Conservation (phyloP, 2,329 filamentous ascomycete genomes). For the Aspergillus amoenus region DNA sequence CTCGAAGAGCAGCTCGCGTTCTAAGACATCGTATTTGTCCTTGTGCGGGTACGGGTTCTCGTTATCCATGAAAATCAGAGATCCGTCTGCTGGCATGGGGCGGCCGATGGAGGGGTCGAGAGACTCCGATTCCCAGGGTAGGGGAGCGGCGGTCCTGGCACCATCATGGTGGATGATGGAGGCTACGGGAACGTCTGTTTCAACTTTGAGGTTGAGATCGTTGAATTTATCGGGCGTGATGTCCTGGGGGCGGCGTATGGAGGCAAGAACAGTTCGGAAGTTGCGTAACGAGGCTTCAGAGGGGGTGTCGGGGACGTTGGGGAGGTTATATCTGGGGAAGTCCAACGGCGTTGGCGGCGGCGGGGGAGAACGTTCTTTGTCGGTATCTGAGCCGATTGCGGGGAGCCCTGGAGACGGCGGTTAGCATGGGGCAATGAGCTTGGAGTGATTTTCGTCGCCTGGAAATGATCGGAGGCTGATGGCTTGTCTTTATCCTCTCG, state of each 20-base stretch:
- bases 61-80: conserved; percentile 45
- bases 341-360: conserved; percentile 50
- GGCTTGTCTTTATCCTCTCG: background rate
- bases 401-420: conserved; percentile 27
- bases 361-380: conserved; percentile 50
- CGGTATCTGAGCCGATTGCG: conserved; percentile 32
- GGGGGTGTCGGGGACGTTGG: conserved; percentile 34
- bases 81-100: conserved; percentile 1
- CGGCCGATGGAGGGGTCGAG: conserved; percentile 12
- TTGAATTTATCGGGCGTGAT: conserved; percentile 40
- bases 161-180: conserved; percentile 36
- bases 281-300: conserved; percentile 34
- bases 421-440: conserved; percentile 15
- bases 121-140: conserved; percentile 34
- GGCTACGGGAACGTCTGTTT: conserved; percentile 35
- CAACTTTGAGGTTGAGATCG: conserved; percentile 43
- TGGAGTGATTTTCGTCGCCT: background rate
- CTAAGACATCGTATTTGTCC: conserved; percentile 49
- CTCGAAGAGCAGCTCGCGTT: conserved; percentile 53
- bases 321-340: conserved; percentile 50
- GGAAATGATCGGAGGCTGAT: background rate
- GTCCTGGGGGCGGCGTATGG: conserved; percentile 41
- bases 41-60: conserved; percentile 49
- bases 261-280: conserved; percentile 47
- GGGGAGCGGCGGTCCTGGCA: conserved; percentile 37